Conservation (phyloP, 2,329 filamentous ascomycete species). For the Thelonectria olida region DNA sequence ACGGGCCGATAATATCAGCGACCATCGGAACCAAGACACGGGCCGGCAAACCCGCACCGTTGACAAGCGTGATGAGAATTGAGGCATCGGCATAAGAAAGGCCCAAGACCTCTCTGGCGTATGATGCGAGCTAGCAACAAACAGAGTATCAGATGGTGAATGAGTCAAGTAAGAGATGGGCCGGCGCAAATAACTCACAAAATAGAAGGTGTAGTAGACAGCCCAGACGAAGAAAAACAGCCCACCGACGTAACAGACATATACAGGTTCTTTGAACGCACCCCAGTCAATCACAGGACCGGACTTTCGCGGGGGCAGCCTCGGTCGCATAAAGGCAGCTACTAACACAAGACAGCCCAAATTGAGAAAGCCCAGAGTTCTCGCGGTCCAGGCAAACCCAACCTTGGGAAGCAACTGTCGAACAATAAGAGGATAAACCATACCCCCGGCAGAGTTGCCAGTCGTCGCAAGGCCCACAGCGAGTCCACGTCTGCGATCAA, state of each 20-base stretch:
- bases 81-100: constrained; percentile 47
- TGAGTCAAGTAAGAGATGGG: background rate
- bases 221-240: constrained; percentile 52
- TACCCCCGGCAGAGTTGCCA: constrained; percentile 63
- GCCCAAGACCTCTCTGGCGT: constrained; percentile 41
- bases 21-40: constrained; percentile 49
- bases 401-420: constrained; percentile 59
- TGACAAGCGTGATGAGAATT: constrained; percentile 50
- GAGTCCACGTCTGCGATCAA: constrained; percentile 60
- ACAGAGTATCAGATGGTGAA: background rate
- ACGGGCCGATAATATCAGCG: constrained; percentile 47
- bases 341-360: constrained; percentile 74
- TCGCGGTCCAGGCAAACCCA: constrained; percentile 67
- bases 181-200: constrained; percentile 37
- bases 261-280: constrained; percentile 48
- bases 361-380: constrained; percentile 74
- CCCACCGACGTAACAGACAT: constrained; percentile 44
- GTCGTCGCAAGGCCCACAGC: constrained; percentile 67
- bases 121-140: constrained; percentile 33
- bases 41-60: constrained; percentile 50
- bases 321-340: constrained; percentile 42
- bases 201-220: constrained; percentile 56
- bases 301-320: constrained; percentile 36
- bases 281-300: constrained; percentile 42
- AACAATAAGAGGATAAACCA: constrained; percentile 64